Conservation (phyloP, 345 rosid genomes). For the Corchorus olitorius region DNA sequence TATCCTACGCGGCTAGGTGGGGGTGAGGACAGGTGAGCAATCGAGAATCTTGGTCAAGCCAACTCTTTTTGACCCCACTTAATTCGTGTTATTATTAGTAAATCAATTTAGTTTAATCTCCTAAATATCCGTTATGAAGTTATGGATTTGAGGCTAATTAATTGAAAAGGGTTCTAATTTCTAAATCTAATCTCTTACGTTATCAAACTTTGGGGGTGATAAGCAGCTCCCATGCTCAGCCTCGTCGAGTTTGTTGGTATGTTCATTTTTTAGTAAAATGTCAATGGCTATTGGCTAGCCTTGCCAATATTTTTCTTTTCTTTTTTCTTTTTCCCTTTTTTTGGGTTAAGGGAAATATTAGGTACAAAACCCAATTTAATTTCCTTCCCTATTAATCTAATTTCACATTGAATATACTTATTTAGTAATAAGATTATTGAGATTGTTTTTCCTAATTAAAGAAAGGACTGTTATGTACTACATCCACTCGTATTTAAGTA, state of each 20-base stretch:
- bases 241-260: neutral
- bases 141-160: neutral
- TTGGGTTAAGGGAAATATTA: neutral
- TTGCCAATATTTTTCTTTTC: neutral
- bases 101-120: neutral
- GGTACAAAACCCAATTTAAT: too few species aligned
- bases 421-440: too few species aligned
- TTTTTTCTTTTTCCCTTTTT: neutral
- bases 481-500: too few species aligned
- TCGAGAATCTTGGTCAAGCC: constrained; percentile 12
- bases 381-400: too few species aligned
- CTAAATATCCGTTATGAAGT: neutral
- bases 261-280: neutral
- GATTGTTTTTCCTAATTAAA: too few species aligned
- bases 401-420: too few species aligned
- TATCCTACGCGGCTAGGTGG: neutral
- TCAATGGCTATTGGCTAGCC: neutral
- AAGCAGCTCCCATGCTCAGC: constrained; percentile 1
- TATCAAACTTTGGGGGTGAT: neutral
- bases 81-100: neutral
- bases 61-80: constrained; percentile 13
- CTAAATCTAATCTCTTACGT: neutral
- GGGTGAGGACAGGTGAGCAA: neutral
- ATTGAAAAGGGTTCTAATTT: neutral
- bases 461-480: too few species aligned